Base-by-base conservation (phyloP, 768 basidiomycete species). In the Suillus subalutaceus region DNA sequence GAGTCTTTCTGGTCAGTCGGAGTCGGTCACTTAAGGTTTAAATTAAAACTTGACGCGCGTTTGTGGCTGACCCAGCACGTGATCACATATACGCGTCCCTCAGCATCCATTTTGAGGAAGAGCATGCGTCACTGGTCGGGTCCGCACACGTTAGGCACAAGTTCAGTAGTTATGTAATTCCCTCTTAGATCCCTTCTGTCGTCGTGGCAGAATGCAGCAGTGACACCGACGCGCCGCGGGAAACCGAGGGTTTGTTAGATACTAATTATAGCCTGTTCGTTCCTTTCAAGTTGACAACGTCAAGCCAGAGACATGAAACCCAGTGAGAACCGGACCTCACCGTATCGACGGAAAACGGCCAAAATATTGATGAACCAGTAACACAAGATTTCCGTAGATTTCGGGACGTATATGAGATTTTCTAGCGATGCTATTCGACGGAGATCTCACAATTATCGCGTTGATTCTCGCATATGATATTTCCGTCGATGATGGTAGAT, bases 11-110 rank as follows among this genome's bases (percentile, higher is more conserved):
- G 40, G 23, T 38, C n/a, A 26, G 1, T 9, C 16, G 6, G 18
- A 18, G 15, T 18, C 15, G n/a, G 52, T 53, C 26, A 53, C n/a
- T n/a, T n/a, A 20, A 43, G 26, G 26, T 26, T 26, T 26, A 26
- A 26, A 2, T n/a, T 26, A 26, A 26, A 26, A 43, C 9, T 18
- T 26, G 5, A 58, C 15, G 16, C 59, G 59, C 41, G 35, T 18
- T 12, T 30, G 53, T 56, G 32, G 32, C 10, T 55, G 5, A 53
- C 30, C 1, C 18, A 12, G 12, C 13, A 65, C 43, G 60, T 64
- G 66, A 43, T 73, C 73, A 74, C 74, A 30, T 53, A 18, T 30
- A 9, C 26, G 30, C 52, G 30, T 48, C n/a, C n/a, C n/a, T n/a
- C n/a, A n/a, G n/a, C n/a, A n/a, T n/a, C 26, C 26, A 26, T 26